These are phyloP conservation scores for Bonia amplexicaulis DNA, from an alignment of 176 grass and related monocot species.

Conservation along the genomic window DNA sequence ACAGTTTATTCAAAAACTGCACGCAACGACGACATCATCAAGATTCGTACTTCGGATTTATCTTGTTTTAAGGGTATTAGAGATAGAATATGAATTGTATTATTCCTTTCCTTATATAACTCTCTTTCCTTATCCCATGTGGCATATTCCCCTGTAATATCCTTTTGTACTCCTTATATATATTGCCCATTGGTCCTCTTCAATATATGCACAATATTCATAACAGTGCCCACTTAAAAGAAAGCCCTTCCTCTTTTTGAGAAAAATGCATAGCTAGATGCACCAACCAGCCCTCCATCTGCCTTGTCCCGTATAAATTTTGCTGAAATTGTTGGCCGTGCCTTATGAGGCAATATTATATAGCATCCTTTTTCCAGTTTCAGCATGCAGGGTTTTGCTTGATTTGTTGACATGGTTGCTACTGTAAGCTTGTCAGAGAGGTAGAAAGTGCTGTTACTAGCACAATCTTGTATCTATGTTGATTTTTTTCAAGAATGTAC, in stretches of 20 bases:
- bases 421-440: neutral
- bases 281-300: neutral
- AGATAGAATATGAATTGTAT: no score
- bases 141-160: no score
- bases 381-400: neutral
- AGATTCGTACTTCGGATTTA: no score
- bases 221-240: no score
- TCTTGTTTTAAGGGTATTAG: no score
- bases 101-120: no score
- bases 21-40: no score
- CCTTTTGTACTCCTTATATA: no score
- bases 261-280: neutral
- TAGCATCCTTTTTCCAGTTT: neutral
- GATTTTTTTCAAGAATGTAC: neutral
- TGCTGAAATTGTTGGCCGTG: neutral
- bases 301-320: neutral
- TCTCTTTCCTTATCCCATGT: no score
- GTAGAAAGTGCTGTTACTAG: neutral
- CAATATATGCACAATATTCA: no score
- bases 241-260: neutral
- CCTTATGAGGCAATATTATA: slow-evolving; percentile 8
- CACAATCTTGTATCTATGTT: neutral
- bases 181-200: no score
- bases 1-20: no score
- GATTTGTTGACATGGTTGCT: neutral